Conservation (phyloP, 257 asterid genomes). For the Solanum etuberosum region DNA sequence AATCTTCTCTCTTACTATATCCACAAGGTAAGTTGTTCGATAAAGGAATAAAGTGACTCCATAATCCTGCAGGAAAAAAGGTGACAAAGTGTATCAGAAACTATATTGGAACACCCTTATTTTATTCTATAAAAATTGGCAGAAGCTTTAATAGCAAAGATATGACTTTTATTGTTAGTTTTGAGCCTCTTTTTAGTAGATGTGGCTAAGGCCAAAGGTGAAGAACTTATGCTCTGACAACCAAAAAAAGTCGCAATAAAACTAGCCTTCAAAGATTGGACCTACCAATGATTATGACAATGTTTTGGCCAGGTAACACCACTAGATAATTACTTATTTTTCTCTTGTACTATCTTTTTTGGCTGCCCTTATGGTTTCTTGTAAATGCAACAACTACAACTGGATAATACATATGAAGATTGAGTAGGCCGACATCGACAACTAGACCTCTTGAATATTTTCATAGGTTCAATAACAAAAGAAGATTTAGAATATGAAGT, state of each 20-base stretch:
- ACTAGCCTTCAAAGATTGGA: background rate
- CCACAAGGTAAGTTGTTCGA: conserved; percentile 61
- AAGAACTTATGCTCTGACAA: background rate
- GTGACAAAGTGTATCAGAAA: background rate
- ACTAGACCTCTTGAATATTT: background rate
- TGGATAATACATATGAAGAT: background rate
- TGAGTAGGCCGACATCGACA: background rate
- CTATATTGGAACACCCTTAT: background rate
- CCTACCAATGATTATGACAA: background rate
- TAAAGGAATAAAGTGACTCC: conserved; percentile 41
- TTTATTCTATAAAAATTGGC: background rate
- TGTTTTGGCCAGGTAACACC: background rate
- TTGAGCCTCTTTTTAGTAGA: background rate
- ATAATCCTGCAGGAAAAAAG: conserved; percentile 32
- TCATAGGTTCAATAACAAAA: background rate
- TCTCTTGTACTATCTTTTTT: background rate
- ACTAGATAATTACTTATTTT: background rate
- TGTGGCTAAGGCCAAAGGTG: background rate
- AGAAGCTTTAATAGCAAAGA: background rate
- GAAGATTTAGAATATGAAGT: background rate
- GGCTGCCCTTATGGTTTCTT: background rate
- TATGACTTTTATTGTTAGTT: background rate
- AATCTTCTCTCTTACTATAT: conserved; percentile 36
- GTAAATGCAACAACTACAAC: background rate
- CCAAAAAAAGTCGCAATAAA: background rate